Base-by-base conservation (phyloP, 2,329 filamentous ascomycete species). In the Cladosporium sp. region DNA sequence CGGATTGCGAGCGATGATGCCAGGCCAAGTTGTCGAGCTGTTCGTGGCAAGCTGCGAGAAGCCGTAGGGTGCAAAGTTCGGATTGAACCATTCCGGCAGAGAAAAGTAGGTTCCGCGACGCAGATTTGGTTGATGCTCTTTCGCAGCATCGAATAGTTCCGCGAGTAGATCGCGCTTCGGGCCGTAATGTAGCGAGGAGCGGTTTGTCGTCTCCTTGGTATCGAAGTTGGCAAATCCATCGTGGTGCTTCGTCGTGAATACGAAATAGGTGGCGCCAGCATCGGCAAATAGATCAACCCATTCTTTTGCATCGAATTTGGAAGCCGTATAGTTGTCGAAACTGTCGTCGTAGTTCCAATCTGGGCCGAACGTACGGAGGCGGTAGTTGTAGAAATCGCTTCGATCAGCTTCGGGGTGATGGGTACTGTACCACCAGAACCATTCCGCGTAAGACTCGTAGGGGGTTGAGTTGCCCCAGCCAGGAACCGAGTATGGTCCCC, bases 31-130 rank as follows among this genome's bases (percentile, higher is more conserved):
- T 15, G 68, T 71, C 41, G 79, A 80, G 3, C 78, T 52, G 36
- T 60, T 60, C 15, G 34, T 24, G 34, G 59, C 30, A 28, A 54
- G 47, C 36, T 54, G 80, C 11, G 55, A 65, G 38, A 49, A 61
- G 21, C 59, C 81, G 67, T 82, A 82, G 0, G 77, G 76, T 0
- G 74, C 78, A 65, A 78, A 84, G 59, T 80, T 77, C 0, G 81
- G 80, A 68, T 84, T 83, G 73, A 79, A 84, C 81, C 82, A 84
- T 70, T 84, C 82, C 0, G 82, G 81, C 15, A 84, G 74, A 41
- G 78, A 81, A 71, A 83, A 84, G 72, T 84, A 84, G 0, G 81
- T 81, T 24, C 80, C 82, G n/a, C 78, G 77, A 41, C 77, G 76
- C 11, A 83, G 72, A 0, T 74, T 68, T 1, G 81, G 81, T 68